Conservation (phyloP, 2,329 filamentous ascomycete species). For the Pleoardoris graminearum region DNA sequence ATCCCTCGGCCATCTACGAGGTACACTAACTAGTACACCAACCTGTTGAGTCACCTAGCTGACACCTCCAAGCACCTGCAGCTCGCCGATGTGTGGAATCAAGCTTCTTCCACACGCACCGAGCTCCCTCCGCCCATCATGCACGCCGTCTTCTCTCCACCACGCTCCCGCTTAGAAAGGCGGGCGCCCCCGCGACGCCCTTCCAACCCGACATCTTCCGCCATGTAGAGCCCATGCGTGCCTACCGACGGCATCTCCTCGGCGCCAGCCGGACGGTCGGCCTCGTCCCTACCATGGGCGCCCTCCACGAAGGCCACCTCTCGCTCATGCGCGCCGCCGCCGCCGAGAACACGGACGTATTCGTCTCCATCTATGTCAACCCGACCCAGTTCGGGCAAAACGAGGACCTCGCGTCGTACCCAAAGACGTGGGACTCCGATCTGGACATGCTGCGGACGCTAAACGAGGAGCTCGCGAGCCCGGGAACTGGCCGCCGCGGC, state of each 20-base stretch:
- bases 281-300: conserved; percentile 96
- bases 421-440: conserved; percentile 84
- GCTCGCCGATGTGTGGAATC: conserved; percentile 6
- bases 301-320: conserved; percentile 88
- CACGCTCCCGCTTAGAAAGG: conserved; percentile 21
- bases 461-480: conserved; percentile 68
- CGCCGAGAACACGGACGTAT: conserved; percentile 79
- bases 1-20: conserved; percentile 21
- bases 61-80: conserved; percentile 17
- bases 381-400: conserved; percentile 91
- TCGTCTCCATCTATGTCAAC: conserved; percentile 94
- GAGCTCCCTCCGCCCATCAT: conserved; percentile 6
- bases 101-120: conserved; percentile 6
- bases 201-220: conserved; percentile 70
- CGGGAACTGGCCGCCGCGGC: conserved; percentile 67
- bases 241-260: conserved; percentile 68
- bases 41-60: conserved; percentile 19
- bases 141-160: conserved; percentile 20
- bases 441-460: conserved; percentile 67
- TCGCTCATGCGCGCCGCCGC: conserved; percentile 84
- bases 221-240: conserved; percentile 70
- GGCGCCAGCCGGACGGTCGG: conserved; percentile 73
- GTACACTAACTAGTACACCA: conserved; percentile 14
- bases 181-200: too few species aligned
- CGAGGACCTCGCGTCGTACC: conserved; percentile 88